A percentile compares a stretch with the other conserved stretches of the same genome.
phyloP scores from a whole-genome alignment of 371 early-diverging fungal genomes.

The Mucor racemosus region DNA sequence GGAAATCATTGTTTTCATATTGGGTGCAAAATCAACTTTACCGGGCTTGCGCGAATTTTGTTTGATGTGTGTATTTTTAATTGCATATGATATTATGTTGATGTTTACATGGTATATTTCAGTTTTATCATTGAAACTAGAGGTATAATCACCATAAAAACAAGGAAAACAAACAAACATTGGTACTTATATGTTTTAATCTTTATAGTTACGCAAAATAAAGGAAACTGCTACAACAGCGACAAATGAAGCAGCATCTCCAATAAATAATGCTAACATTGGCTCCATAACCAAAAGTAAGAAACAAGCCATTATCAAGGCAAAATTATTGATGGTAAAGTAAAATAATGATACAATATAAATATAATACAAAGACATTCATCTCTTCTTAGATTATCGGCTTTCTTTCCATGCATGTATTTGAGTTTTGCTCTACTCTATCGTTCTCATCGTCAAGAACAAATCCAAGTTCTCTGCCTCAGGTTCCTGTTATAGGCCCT shows the following conservation, averaged over 20 bases:
- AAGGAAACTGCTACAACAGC: neutral
- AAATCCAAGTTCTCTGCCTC: neutral
- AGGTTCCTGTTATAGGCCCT: neutral
- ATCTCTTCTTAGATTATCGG: neutral
- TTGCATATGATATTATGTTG: slow-evolving; percentile 2
- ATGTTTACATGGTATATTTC: slow-evolving; percentile 13
- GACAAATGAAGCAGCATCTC: neutral
- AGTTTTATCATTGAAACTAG: slow-evolving; percentile 6
- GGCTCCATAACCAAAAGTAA: neutral
- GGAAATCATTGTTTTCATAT: neutral
- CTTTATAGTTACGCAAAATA: slow-evolving; percentile 9
- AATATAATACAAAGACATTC: neutral
- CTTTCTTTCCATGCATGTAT: slow-evolving; percentile 1
- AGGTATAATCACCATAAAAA: neutral
- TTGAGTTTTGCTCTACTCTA: slow-evolving; percentile 4
- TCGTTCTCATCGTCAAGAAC: neutral
- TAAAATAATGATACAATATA: neutral
- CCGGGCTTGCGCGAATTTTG: slow-evolving; percentile 5
- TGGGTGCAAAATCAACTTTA: neutral
- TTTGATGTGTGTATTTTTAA: slow-evolving; percentile 3
- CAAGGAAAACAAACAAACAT: neutral
- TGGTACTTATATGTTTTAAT: neutral
- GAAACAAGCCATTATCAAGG: neutral
- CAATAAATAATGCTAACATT: neutral
- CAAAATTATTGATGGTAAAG: neutral